Base-by-base conservation (phyloP, 2,329 filamentous ascomycete genomes). In the Albifimbria verrucaria region DNA sequence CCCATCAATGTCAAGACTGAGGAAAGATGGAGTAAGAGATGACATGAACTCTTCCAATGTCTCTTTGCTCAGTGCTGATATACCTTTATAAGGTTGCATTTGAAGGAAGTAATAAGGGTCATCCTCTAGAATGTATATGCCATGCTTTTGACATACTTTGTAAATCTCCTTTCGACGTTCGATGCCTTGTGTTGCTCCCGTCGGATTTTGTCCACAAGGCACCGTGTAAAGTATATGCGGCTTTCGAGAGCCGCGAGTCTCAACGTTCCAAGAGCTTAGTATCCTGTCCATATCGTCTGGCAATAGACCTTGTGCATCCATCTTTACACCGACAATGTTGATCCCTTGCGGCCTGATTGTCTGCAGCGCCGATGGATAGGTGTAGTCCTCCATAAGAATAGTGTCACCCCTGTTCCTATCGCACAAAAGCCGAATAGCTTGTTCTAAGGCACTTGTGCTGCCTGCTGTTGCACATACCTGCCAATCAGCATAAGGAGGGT, bases 21-120 rank as follows among this genome's bases (percentile, higher is more conserved):
- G 75, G 57, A 87, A 83, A 7, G 85, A 87, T 1, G 90, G 89
- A 0, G 46, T 47, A 18, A 62, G 52, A 2, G 56, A 59, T 20
- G 78, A 72, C 53, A 96, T 76, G 70, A 95, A 95, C 10, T 86
- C 84, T 3, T 84, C 80, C 55, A 87, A 22, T 24, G 32, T 39
- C 18, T 39, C n/a, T n/a, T n/a, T n/a, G n/a, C n/a, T n/a, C n/a
- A n/a, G n/a, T n/a, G 44, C 12, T 2, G 22, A 5, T 26, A 15
- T 32, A n/a, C 25, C 10, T 28, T 20, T 12, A 21, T 21, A 26
- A 51, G 18, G 22, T 9, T 55, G 82, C 85, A 89, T 87, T 68
- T 94, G 90, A 43, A 94, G 76, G 73, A 91, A 94, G 72, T 92
- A 94, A 74, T 94, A 94, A 2, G 90, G 90, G 65, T 94, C 90